Base-by-base conservation (phyloP, 805 yeast species). In the Candida silvatica region DNA sequence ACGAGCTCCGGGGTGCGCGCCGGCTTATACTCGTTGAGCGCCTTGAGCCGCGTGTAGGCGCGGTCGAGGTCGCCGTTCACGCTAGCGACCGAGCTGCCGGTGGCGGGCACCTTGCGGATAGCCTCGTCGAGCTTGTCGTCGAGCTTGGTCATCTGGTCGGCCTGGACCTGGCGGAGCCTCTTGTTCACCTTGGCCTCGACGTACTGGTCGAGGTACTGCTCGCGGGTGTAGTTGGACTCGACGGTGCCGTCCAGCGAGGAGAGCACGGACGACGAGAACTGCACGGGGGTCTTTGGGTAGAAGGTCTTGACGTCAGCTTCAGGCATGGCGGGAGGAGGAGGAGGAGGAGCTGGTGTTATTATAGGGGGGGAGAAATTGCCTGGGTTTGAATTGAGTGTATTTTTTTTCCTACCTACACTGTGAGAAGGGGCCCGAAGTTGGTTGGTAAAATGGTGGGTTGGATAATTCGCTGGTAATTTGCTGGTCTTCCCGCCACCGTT, bases 141-240 rank as follows among this genome's bases (percentile, higher is more conserved):
- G 47, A 82, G 74, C 38, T 64, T 58, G 28, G 60, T 56, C 31
- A 71, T 51, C 17, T 83, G 64, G 36, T 72, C 69, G 25, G 60
- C 59, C 45, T 78, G 78, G 41, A 80, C 58, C 35, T 65, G 61
- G 27, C 67, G 61, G 37, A 82, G 63, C 46, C 72, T 78, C 37
- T 68, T 67, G 31, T 71, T 59, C 25, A 82, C 81, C 51, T 80
- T 66, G 37, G 76, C 74, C 52, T 81, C 80, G 37, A 83, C 67
- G 44, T 71, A 76, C 48, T 71, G 72, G 36, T 78, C 81, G 16
- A 80, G 72, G 49, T 72, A 68, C 52, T 81, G 87, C 29, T 77
- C 69, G 51, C 88, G 74, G 6, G 86, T 69, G 52, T 70, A 81
- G 52, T 80, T 81, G 2, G 83, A 70, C 62, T 80, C 87, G 17